phyloP scores from a whole-genome alignment of 129 eudicot species.

The Kitagawia praeruptora region DNA sequence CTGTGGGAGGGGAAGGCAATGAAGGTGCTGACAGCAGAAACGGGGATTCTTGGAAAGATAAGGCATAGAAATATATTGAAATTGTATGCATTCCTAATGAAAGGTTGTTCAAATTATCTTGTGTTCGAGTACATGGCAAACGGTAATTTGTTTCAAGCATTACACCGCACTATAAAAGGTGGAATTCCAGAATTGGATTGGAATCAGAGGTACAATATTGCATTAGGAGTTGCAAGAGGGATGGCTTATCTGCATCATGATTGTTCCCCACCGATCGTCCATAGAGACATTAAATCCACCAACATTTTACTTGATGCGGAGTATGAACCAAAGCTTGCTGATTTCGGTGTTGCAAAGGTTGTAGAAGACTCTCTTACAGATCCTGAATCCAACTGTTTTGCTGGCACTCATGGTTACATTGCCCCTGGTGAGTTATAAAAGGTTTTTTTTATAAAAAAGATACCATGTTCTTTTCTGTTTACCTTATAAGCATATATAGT shows the following conservation, averaged over 20 bases:
- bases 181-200: slow-evolving; percentile 65
- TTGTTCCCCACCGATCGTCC: slow-evolving; percentile 67
- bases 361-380: slow-evolving; percentile 31
- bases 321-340: slow-evolving; percentile 85
- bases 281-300: slow-evolving; percentile 80
- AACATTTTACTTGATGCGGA: slow-evolving; percentile 82
- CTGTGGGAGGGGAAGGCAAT: slow-evolving; percentile 47
- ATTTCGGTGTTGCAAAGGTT: slow-evolving; percentile 78
- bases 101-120: slow-evolving; percentile 55
- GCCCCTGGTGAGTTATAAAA: slow-evolving; percentile 70
- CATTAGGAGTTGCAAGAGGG: slow-evolving; percentile 88
- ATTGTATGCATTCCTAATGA: slow-evolving; percentile 63
- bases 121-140: slow-evolving; percentile 90
- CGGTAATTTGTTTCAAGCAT: slow-evolving; percentile 66
- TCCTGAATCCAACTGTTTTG: slow-evolving; percentile 53
- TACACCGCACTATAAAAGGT: slow-evolving; percentile 47
- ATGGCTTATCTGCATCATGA: slow-evolving; percentile 87
- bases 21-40: slow-evolving; percentile 54
- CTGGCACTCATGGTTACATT: slow-evolving; percentile 93
- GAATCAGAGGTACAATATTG: slow-evolving; percentile 63
- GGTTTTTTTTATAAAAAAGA: too few species aligned
- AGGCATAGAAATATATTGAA: slow-evolving; percentile 73
- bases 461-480: not conserved
- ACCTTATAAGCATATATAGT: not conserved
- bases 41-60: slow-evolving; percentile 69